Percentiles rank a stretch among this genome's conserved stretches.
Conservation (phyloP, 805 yeast species). For the Wickerhamiella brachini region DNA sequence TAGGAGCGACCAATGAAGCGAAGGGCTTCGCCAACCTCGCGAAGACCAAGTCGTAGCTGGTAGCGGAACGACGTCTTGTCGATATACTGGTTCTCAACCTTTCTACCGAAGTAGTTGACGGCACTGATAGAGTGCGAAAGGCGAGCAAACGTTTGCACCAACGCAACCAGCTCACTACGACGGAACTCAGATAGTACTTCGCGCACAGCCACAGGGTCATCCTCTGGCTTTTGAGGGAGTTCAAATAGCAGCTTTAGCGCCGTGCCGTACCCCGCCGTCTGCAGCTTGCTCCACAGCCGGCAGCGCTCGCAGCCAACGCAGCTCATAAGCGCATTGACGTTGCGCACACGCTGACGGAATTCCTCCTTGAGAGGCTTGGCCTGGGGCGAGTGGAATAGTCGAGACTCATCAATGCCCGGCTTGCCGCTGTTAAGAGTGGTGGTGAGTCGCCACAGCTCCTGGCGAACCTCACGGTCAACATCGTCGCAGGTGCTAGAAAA, state of each 20-base stretch:
- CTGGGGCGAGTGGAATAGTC: slow-evolving; percentile 30
- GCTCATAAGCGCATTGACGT: slow-evolving; percentile 88
- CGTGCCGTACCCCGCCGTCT: slow-evolving; percentile 95
- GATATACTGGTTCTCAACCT: slow-evolving; percentile 10
- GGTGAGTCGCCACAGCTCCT: slow-evolving; percentile 30
- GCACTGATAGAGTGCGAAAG: slow-evolving; percentile 72
- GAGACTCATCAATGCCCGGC: slow-evolving; percentile 36
- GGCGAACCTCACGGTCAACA: slow-evolving; percentile 34
- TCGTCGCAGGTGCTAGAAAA: slow-evolving; percentile 32
- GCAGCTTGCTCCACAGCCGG: slow-evolving; percentile 95
- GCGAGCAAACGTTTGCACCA: slow-evolving; percentile 85
- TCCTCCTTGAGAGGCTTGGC: slow-evolving; percentile 57
- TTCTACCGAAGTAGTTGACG: slow-evolving; percentile 44
- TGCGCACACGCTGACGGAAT: slow-evolving; percentile 71
- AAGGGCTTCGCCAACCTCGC: slow-evolving; percentile 44
- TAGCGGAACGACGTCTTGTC: slow-evolving; percentile 19
- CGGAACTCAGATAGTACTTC: slow-evolving; percentile 45
- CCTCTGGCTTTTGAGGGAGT: slow-evolving; percentile 37
- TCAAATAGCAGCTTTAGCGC: slow-evolving; percentile 85
- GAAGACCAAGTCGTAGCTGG: slow-evolving; percentile 38
- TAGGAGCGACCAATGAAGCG: slow-evolving; percentile 55
- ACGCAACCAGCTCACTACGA: slow-evolving; percentile 75
- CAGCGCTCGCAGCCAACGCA: slow-evolving; percentile 98
- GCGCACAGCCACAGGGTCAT: slow-evolving; percentile 30
- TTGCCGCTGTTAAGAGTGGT: slow-evolving; percentile 19